phyloP scores from a whole-genome alignment of 306 rosid species.

The Vigna hirtella region DNA sequence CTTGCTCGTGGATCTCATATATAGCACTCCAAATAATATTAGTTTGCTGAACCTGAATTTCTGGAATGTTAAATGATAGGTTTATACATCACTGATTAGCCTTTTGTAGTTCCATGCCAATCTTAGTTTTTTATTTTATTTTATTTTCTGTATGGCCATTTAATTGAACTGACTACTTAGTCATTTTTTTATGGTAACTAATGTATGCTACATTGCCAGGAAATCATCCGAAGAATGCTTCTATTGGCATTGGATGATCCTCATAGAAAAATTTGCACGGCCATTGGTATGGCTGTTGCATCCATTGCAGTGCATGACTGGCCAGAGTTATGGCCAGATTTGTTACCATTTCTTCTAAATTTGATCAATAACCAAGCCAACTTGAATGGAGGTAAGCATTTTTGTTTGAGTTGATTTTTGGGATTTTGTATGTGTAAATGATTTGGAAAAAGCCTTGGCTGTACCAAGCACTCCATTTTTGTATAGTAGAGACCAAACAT shows the following conservation, averaged over 20 bases:
- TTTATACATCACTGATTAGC: slow-evolving; percentile 27
- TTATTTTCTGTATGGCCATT: slow-evolving; percentile 2
- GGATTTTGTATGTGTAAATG: slow-evolving; percentile 25
- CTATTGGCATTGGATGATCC: slow-evolving; percentile 82
- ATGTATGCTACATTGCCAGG: slow-evolving; percentile 58
- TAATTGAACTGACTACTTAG: slow-evolving; percentile 15
- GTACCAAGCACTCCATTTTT: slow-evolving; percentile 14
- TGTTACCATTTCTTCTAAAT: slow-evolving; percentile 78
- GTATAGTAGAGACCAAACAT: slow-evolving; percentile 16
- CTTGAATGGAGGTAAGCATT: slow-evolving; percentile 76
- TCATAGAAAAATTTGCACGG: slow-evolving; percentile 90
- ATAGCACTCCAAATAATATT: slow-evolving; percentile 10
- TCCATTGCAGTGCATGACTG: slow-evolving; percentile 88
- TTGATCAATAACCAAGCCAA: slow-evolving; percentile 72
- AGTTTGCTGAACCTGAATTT: slow-evolving; percentile 27
- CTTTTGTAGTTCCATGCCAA: slow-evolving; percentile 27
- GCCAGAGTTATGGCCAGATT: slow-evolving; percentile 96
- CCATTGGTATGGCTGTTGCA: slow-evolving; percentile 95
- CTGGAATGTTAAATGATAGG: slow-evolving; percentile 16
- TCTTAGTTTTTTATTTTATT: slow-evolving; percentile 14
- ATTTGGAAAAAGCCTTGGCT: slow-evolving; percentile 34
- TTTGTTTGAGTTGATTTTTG: slow-evolving; percentile 22
- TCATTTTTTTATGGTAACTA: slow-evolving; percentile 35
- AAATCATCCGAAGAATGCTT: slow-evolving; percentile 69
- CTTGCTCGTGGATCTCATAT: slow-evolving; percentile 22